Conservation (phyloP, 1,284 basidiomycete species). For the Papiliotrema terrestris region DNA sequence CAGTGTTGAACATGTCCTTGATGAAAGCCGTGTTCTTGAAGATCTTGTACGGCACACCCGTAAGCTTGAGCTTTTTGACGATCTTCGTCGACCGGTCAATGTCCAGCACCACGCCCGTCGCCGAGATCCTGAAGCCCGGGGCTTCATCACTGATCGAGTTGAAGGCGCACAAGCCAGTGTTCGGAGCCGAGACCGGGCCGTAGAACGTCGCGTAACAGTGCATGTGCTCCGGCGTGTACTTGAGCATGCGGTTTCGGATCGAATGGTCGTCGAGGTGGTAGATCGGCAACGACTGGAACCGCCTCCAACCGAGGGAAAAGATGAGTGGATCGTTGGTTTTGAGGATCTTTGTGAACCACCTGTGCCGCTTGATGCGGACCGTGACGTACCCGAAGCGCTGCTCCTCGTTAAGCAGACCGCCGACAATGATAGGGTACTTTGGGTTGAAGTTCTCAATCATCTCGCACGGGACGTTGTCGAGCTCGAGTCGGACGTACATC, state of each 20-base stretch:
- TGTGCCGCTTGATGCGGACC: slow-evolving; percentile 91
- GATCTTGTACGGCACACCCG: slow-evolving; percentile 91
- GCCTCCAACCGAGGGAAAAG: slow-evolving; percentile 90
- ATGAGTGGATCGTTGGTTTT: slow-evolving; percentile 98
- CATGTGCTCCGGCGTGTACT: slow-evolving; percentile 99
- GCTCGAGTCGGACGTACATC: slow-evolving; percentile 89
- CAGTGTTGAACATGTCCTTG: slow-evolving; percentile 92
- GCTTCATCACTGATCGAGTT: slow-evolving; percentile 69
- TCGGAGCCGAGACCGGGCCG: slow-evolving; percentile 83
- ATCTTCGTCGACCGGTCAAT: slow-evolving; percentile 89
- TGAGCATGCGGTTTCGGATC: slow-evolving; percentile 97
- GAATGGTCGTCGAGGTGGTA: slow-evolving; percentile 97
- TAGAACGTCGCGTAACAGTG: slow-evolving; percentile 98
- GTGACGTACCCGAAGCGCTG: slow-evolving; percentile 91
- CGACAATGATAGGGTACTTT: slow-evolving; percentile 82
- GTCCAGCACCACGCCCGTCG: slow-evolving; percentile 92
- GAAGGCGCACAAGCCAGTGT: slow-evolving; percentile 97
- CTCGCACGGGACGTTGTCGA: slow-evolving; percentile 80
- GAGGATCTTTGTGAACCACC: slow-evolving; percentile 88
- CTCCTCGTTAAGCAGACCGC: slow-evolving; percentile 87
- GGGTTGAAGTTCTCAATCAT: slow-evolving; percentile 93
- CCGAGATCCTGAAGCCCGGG: slow-evolving; percentile 81
- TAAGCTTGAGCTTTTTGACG: slow-evolving; percentile 97
- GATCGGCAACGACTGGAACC: slow-evolving; percentile 92
- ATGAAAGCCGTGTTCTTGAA: slow-evolving; percentile 99